Evolutionary conservation across 306 rosid species (phyloP).

Genomic region (Begonia masoniana): DNA sequence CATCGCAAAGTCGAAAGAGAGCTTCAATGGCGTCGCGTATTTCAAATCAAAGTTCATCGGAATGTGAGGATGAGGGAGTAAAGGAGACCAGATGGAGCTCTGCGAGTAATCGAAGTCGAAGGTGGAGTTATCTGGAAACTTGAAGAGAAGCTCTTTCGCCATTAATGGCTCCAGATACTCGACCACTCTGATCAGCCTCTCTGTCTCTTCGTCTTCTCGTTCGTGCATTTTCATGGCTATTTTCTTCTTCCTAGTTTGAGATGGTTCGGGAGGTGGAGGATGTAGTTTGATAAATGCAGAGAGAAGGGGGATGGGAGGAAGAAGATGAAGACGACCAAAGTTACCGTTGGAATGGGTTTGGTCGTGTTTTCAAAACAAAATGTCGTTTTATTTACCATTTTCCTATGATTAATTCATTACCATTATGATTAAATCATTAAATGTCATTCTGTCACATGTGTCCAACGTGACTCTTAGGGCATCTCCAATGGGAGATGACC

Average conservation of each 20-base stretch:
- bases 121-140: conserved; percentile 86
- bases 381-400: too few species aligned
- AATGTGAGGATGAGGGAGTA: conserved; percentile 32
- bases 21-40: conserved; percentile 38
- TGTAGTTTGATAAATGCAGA: background rate
- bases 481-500: too few species aligned
- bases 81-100: conserved; percentile 91
- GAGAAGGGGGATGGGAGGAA: background rate
- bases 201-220: conserved; percentile 9
- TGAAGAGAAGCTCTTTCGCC: conserved; percentile 62
- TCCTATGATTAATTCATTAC: too few species aligned
- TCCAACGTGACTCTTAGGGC: too few species aligned
- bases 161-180: conserved; percentile 71
- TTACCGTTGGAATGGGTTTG: conserved; percentile 13
- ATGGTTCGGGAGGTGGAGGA: too few species aligned
- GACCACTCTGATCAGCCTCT: conserved; percentile 40
- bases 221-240: background rate
- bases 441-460: too few species aligned
- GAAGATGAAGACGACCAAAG: conserved; percentile 7
- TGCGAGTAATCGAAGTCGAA: conserved; percentile 75
- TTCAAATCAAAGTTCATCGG: conserved; percentile 38
- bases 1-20: conserved; percentile 18
- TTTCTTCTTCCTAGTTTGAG: conserved; percentile 1
- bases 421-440: too few species aligned
- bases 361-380: background rate